Percentiles rank a stretch among this genome's conserved stretches.
Conservation (phyloP, 805 yeast species). For the Saccharomycopsis lassenensis region DNA sequence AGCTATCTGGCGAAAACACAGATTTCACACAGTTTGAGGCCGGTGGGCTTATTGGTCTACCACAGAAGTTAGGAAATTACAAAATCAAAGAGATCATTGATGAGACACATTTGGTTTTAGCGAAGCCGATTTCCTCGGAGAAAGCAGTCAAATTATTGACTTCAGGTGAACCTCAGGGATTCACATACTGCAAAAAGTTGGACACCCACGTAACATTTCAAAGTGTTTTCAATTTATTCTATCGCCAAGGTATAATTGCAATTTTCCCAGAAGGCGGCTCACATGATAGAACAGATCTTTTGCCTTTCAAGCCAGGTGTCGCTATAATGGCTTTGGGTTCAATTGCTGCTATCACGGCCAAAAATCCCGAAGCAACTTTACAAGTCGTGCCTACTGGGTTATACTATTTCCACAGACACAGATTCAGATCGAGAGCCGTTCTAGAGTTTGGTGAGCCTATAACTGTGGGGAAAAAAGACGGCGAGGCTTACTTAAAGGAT, state of each 20-base stretch:
- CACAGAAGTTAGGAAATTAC: constrained; percentile 65
- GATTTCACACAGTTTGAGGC: constrained; percentile 42
- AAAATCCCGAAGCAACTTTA: constrained; percentile 56
- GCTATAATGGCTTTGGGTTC: constrained; percentile 98
- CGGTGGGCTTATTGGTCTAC: constrained; percentile 65
- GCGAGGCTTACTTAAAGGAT: constrained; percentile 52
- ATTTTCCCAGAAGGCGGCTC: constrained; percentile 98
- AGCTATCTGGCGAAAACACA: constrained; percentile 36
- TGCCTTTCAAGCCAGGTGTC: constrained; percentile 94
- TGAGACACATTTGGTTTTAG: constrained; percentile 58
- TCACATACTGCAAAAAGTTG: constrained; percentile 74
- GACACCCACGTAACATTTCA: constrained; percentile 81
- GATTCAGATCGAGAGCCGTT: constrained; percentile 90
- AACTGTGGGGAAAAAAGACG: constrained; percentile 49
- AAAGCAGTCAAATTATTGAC: constrained; percentile 29
- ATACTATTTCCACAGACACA: constrained; percentile 94
- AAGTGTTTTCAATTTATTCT: constrained; percentile 73
- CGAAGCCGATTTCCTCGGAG: constrained; percentile 49
- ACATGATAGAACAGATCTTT: constrained; percentile 83
- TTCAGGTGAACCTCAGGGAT: constrained; percentile 40
- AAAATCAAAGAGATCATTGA: constrained; percentile 57
- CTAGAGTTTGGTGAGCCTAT: constrained; percentile 90
- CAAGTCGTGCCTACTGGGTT: constrained; percentile 93
- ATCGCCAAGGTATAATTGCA: constrained; percentile 75
- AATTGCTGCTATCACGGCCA: constrained; percentile 37